A percentile compares a stretch with the other conserved stretches of the same genome.
These are phyloP conservation scores for Daedaleopsis nitida DNA, from an alignment of 768 basidiomycete species.

Conservation along the genomic window DNA sequence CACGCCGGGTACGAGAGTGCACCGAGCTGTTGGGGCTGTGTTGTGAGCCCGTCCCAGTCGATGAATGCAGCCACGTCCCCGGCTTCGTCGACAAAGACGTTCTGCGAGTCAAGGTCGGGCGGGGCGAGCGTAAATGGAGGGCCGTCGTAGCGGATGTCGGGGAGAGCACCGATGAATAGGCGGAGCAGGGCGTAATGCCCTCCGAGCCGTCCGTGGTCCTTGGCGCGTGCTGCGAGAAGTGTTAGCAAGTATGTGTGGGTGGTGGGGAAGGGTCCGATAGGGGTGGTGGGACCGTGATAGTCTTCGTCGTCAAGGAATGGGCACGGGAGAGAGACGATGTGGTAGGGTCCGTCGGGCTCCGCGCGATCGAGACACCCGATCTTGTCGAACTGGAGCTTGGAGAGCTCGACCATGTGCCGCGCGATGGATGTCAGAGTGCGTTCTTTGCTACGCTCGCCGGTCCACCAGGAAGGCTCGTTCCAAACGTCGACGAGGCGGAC, in stretches of 20 bases:
- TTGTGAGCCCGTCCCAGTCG: slow-evolving; percentile 7
- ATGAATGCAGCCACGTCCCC: slow-evolving; percentile 2
- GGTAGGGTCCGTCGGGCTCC: not conserved
- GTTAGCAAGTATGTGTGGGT: not conserved
- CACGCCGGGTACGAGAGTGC: not conserved
- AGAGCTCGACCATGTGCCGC: slow-evolving; percentile 1
- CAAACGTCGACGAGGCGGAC: slow-evolving; percentile 8
- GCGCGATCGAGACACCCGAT: slow-evolving; percentile 2
- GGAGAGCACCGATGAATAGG: not conserved
- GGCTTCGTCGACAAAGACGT: slow-evolving; percentile 9
- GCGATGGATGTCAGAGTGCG: not conserved
- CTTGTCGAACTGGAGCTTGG: slow-evolving; percentile 8
- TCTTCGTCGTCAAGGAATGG: not conserved
- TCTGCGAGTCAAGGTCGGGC: slow-evolving; percentile 6
- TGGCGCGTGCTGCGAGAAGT: not conserved
- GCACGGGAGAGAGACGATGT: not conserved
- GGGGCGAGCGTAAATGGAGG: slow-evolving; percentile 3
- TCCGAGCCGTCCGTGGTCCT: not conserved
- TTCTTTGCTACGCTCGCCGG: slow-evolving; percentile 3
- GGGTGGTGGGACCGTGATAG: not conserved
- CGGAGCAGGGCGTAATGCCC: not conserved
- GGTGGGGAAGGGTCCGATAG: not conserved
- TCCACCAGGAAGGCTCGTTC: slow-evolving; percentile 5
- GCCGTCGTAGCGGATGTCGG: not conserved
- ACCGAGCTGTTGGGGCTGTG: not conserved